Evolutionary conservation across 805 yeast species (phyloP), one percentile per base, ranked within the genome.

Genomic region (Nakazawaea holstii): DNA sequence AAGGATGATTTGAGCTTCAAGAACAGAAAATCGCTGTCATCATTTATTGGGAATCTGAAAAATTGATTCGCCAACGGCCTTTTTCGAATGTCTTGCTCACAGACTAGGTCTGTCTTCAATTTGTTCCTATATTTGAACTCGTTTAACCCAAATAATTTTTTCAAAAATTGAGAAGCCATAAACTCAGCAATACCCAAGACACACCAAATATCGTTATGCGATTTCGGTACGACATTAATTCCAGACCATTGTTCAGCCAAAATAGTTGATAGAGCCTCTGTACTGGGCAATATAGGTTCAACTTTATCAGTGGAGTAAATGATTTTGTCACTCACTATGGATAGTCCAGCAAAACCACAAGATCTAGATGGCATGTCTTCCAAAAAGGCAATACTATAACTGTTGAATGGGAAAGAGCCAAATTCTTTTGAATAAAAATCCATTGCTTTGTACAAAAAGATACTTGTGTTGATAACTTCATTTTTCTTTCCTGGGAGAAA

Each of bases 231-330:
- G 15, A 94, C 88, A 60, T 87, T 88, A 32, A 94, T 83, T 14
- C 97, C 97, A 0, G 95, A 79, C 95, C 97, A 94, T 62, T 94
- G 99, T 4, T 80, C 76, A 0, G 98, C 85, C 17, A 94, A 64
- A 0, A 87, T 82, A 48, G 80, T 77, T 0, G 92, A 73, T 3
- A 94, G 62, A 0, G 69, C 60, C 51, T 87, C 89, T 0, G 96
- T 87, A 2, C 80, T 75, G 0, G 77, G 58, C 55, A 85, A 82
- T 46, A 88, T 71, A 1, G 95, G 92, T 53, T 94, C 99, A 30
- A 94, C 81, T 9, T 80, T 67, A 31, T 79, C 77, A 0, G 92
- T 73, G 0, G 91, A 82, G 57, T 88, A 92, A 9, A 94, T 62
- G 8, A 89, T 59, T 20, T 73, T 69, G 26, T 84, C 83, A 52